Conservation (phyloP, 1,284 basidiomycete genomes). For the Trametes pubescens region DNA sequence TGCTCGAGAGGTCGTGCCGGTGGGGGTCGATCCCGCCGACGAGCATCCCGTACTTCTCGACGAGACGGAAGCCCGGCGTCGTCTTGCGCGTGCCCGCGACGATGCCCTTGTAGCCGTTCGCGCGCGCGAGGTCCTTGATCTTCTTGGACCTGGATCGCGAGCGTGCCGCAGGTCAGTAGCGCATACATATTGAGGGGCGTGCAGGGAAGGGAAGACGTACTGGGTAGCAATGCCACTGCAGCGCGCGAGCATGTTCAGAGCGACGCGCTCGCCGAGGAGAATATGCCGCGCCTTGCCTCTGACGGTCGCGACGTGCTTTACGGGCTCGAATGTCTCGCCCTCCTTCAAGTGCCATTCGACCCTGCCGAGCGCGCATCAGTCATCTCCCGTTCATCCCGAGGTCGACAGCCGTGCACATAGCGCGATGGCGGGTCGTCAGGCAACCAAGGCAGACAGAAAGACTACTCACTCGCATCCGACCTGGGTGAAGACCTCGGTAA, state of each 20-base stretch:
- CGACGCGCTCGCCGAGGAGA: slow-evolving; percentile 94
- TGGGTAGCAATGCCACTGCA: slow-evolving; percentile 97
- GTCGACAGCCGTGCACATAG: background rate
- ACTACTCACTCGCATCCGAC: slow-evolving; percentile 86
- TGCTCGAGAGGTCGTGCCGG: slow-evolving; percentile 95
- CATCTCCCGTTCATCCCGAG: background rate
- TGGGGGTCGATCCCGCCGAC: slow-evolving; percentile 97
- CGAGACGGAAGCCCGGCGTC: slow-evolving; percentile 96
- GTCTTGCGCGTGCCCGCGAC: slow-evolving; percentile 98
- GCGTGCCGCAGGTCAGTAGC: slow-evolving; percentile 1
- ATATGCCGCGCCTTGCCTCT: slow-evolving; percentile 88
- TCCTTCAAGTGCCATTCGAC: slow-evolving; percentile 94
- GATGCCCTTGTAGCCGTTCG: slow-evolving; percentile 86
- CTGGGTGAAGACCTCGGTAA: slow-evolving; percentile 92
- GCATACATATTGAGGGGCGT: too few relatives aligned
- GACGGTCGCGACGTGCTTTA: slow-evolving; percentile 93
- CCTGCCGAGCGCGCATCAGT: slow-evolving; percentile 49
- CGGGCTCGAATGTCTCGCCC: slow-evolving; percentile 80
- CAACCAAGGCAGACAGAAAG: background rate
- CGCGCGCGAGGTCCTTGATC: slow-evolving; percentile 83
- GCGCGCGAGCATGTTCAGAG: slow-evolving; percentile 92
- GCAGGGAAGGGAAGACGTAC: slow-evolving; percentile 51
- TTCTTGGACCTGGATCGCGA: slow-evolving; percentile 68
- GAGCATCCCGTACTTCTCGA: slow-evolving; percentile 99
- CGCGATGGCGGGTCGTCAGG: background rate